A percentile compares a stretch with the other conserved stretches of the same genome.
phyloP scores from a whole-genome alignment of 1,284 basidiomycete species.

The Anthracocystis panici-leucophaei region DNA sequence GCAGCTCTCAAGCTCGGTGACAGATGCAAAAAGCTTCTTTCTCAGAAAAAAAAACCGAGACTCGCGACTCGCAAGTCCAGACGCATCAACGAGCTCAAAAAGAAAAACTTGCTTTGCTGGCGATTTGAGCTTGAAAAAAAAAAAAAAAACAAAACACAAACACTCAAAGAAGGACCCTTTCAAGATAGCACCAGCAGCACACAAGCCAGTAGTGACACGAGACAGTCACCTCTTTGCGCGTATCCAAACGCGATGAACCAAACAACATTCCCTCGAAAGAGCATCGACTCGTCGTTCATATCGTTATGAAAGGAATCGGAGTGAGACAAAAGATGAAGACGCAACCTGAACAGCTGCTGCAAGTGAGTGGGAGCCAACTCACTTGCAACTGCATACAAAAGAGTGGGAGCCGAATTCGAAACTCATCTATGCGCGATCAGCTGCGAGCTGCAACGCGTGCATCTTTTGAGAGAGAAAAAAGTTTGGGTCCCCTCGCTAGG shows the following conservation, averaged over 20 bases:
- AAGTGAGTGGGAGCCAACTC: neutral
- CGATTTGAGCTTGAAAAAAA: slow-evolving; percentile 18
- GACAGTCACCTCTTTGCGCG: slow-evolving; percentile 1
- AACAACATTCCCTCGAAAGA: neutral
- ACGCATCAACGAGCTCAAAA: neutral
- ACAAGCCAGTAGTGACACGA: neutral
- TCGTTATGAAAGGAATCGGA: neutral
- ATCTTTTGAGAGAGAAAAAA: slow-evolving; percentile 3
- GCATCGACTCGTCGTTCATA: neutral
- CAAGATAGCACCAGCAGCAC: too few species aligned
- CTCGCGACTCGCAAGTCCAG: slow-evolving; percentile 7
- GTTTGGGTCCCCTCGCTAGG: neutral
- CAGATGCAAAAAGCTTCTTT: slow-evolving; percentile 7
- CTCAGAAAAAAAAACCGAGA: slow-evolving; percentile 1
- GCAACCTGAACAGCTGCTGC: neutral
- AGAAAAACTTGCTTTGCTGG: slow-evolving; percentile 11
- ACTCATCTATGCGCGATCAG: slow-evolving; percentile 6
- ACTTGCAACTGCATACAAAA: neutral
- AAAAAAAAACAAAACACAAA: slow-evolving; percentile 14
- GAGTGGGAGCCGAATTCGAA: slow-evolving; percentile 3
- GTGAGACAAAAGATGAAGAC: neutral
- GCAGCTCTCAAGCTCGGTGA: slow-evolving; percentile 19
- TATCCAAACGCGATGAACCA: slow-evolving; percentile 1
- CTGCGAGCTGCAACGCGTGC: slow-evolving; percentile 28
- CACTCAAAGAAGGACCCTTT: slow-evolving; percentile 1